phyloP scores from a whole-genome alignment of 2,329 filamentous ascomycete species.

The Cladosporium colombiae region DNA sequence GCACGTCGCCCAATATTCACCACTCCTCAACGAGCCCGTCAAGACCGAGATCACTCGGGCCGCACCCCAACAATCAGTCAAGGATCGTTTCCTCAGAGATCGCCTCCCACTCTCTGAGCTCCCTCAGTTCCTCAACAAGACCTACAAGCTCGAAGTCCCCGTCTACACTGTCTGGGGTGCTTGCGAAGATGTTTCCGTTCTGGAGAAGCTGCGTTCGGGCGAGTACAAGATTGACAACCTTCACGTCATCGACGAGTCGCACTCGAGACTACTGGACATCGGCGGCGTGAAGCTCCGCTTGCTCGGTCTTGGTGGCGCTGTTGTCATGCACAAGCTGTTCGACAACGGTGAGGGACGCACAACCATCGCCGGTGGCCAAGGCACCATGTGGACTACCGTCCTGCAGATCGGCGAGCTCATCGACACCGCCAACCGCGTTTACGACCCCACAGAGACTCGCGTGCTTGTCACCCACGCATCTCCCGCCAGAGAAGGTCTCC shows the following conservation, averaged over 20 bases:
- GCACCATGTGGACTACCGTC: conserved; percentile 99
- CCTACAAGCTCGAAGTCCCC: conserved; percentile 87
- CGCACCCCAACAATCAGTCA: conserved; percentile 70
- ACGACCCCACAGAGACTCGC: conserved; percentile 95
- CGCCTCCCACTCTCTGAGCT: conserved; percentile 92
- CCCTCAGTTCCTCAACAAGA: conserved; percentile 81
- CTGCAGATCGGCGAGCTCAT: conserved; percentile 98
- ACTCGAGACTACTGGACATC: conserved; percentile 90
- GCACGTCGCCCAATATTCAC: conserved; percentile 98
- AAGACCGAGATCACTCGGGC: conserved; percentile 67
- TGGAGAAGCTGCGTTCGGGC: conserved; percentile 95
- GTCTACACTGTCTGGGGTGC: conserved; percentile 99
- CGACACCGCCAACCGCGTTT: conserved; percentile 96
- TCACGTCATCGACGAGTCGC: conserved; percentile 97
- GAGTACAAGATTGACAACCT: conserved; percentile 98
- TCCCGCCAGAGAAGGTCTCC: conserved; percentile 89
- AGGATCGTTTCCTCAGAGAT: conserved; percentile 76
- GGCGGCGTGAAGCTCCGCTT: conserved; percentile 95
- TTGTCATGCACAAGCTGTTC: conserved; percentile 99
- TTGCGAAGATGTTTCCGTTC: conserved; percentile 93
- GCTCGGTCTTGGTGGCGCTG: conserved; percentile 88
- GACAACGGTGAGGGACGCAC: conserved; percentile 98
- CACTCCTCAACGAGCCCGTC: conserved; percentile 77
- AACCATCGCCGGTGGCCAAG: conserved; percentile 96
- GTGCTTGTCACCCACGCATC: conserved; percentile 97